Conservation (phyloP, 805 yeast species). For the Metschnikowia drakensbergensis region DNA sequence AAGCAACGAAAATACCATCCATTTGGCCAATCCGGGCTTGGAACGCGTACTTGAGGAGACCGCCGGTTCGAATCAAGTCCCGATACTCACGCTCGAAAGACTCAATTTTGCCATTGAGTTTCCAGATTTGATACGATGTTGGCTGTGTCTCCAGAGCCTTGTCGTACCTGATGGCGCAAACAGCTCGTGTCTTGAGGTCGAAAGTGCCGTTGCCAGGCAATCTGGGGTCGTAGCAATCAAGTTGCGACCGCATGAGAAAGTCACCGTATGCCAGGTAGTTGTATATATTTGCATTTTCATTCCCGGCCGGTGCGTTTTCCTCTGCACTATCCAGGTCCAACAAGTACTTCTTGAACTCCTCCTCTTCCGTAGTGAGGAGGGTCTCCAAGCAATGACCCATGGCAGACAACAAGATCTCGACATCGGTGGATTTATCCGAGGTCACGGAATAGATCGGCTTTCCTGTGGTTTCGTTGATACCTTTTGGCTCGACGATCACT, state of each 20-base stretch:
- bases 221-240: conserved; percentile 73
- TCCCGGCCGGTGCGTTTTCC: conserved; percentile 2
- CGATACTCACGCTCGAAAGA: conserved; percentile 77
- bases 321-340: conserved; percentile 14
- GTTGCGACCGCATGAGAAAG: conserved; percentile 82
- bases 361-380: conserved; percentile 58
- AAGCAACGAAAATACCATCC: conserved; percentile 95
- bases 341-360: conserved; percentile 43
- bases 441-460: conserved; percentile 56
- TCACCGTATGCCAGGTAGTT: conserved; percentile 69
- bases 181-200: conserved; percentile 90
- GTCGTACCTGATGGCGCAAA: conserved; percentile 79
- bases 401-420: conserved; percentile 63
- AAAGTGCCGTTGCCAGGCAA: conserved; percentile 90
- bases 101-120: conserved; percentile 61
- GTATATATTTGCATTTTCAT: conserved; percentile 38
- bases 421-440: conserved; percentile 62
- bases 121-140: conserved; percentile 65
- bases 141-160: conserved; percentile 51
- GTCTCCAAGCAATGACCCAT: conserved; percentile 81
- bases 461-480: conserved; percentile 24
- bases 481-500: conserved; percentile 51
- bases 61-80: conserved; percentile 68
- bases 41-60: conserved; percentile 76
- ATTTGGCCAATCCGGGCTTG: conserved; percentile 94